These are phyloP conservation scores for Cercophora scortea DNA, from an alignment of 495 filamentous ascomycete species.

Conservation along the genomic window DNA sequence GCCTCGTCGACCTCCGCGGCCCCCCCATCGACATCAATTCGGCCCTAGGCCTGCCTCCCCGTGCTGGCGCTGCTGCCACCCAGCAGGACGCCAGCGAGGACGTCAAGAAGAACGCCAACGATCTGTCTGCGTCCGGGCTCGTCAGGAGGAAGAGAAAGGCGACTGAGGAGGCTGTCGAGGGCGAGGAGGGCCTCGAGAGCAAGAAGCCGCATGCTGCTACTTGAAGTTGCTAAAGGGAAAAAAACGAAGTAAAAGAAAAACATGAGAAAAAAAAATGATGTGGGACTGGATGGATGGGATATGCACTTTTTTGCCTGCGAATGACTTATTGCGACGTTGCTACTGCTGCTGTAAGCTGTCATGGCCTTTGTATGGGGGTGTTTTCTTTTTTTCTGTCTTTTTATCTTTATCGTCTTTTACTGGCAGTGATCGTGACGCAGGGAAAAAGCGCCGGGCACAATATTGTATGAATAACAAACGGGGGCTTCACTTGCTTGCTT, in stretches of 20 bases:
- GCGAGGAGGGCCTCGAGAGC: conserved; percentile 34
- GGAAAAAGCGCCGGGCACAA: too few species aligned
- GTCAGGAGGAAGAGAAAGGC: conserved; percentile 68
- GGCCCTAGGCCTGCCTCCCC: conserved; percentile 34
- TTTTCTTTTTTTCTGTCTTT: too few species aligned
- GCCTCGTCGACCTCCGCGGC: conserved; percentile 64
- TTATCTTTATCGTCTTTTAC: too few species aligned
- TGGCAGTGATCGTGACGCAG: too few species aligned
- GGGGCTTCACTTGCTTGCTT: too few species aligned
- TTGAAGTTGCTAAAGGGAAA: neutral
- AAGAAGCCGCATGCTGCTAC: conserved; percentile 21
- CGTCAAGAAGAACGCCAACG: conserved; percentile 71
- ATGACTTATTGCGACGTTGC: too few species aligned
- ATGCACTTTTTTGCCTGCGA: too few species aligned
- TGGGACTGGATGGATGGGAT: neutral
- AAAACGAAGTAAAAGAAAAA: neutral
- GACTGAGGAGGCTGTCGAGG: conserved; percentile 12
- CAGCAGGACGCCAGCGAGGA: conserved; percentile 62
- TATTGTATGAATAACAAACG: too few species aligned
- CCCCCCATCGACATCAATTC: conserved; percentile 58
- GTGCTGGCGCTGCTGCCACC: conserved; percentile 39
- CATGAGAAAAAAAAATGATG: neutral
- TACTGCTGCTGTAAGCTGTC: too few species aligned
- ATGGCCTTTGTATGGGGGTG: too few species aligned
- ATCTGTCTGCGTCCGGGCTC: conserved; percentile 73